Conservation (phyloP, 2,329 filamentous ascomycete genomes). For the Chalaropsis thielavioides region DNA sequence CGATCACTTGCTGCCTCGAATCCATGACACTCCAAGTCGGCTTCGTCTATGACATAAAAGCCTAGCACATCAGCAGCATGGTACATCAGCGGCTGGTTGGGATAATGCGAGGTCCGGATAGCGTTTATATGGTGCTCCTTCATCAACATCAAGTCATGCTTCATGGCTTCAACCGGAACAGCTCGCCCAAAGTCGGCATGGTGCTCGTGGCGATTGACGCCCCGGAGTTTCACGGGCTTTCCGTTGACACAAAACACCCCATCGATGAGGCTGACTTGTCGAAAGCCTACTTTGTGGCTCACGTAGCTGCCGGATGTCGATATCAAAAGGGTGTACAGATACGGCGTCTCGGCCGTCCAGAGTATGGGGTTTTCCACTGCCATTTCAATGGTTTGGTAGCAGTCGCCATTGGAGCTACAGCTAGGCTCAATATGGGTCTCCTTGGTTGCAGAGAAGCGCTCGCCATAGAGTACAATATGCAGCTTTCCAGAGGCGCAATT, state of each 20-base stretch:
- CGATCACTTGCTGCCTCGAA: constrained; percentile 34
- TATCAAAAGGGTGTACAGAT: constrained; percentile 36
- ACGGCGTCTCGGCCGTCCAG: constrained; percentile 56
- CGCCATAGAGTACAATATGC: background rate
- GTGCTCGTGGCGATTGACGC: constrained; percentile 58
- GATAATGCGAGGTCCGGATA: constrained; percentile 53
- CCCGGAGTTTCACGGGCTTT: constrained; percentile 47
- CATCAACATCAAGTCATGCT: constrained; percentile 48
- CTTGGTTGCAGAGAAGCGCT: background rate
- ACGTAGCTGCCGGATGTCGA: constrained; percentile 24
- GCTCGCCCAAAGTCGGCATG: constrained; percentile 47
- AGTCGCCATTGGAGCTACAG: constrained; percentile 22
- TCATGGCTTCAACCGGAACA: constrained; percentile 46
- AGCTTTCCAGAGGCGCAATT: background rate
- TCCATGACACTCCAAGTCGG: constrained; percentile 41
- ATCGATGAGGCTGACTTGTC: constrained; percentile 44
- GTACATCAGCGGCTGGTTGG: constrained; percentile 45
- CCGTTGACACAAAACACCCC: constrained; percentile 53
- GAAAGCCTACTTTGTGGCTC: constrained; percentile 45
- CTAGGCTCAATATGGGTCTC: background rate
- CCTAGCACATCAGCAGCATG: constrained; percentile 49
- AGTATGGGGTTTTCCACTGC: constrained; percentile 38
- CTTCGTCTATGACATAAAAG: constrained; percentile 47
- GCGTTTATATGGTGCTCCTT: constrained; percentile 57
- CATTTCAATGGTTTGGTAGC: constrained; percentile 32